Evolutionary conservation across 2,329 filamentous ascomycete genomes (phyloP).

Genomic region (Podosphaera fusca): DNA sequence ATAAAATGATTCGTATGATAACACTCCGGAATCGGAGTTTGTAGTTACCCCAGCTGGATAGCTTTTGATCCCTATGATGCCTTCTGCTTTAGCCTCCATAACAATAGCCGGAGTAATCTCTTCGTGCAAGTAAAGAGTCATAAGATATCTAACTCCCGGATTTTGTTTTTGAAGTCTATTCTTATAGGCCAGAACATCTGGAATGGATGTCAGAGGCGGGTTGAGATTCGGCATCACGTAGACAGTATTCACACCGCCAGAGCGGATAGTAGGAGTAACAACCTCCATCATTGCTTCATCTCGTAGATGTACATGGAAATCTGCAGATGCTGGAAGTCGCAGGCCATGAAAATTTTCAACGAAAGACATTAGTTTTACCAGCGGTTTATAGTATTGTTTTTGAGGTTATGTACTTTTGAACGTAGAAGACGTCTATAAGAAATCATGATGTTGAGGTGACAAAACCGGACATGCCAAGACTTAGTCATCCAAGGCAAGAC

Average conservation of each 20-base stretch:
- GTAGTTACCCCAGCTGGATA: constrained; percentile 37
- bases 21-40: constrained; percentile 45
- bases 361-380: constrained; percentile 4
- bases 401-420: too few species aligned
- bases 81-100: constrained; percentile 11
- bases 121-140: constrained; percentile 34
- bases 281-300: constrained; percentile 41
- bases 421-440: too few species aligned
- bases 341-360: constrained; percentile 14
- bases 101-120: constrained; percentile 12
- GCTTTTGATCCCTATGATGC: constrained; percentile 12
- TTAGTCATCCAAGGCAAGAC: too few species aligned
- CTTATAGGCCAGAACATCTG: constrained; percentile 43
- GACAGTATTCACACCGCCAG: constrained; percentile 35
- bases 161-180: constrained; percentile 34
- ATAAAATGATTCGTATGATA: constrained; percentile 47
- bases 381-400: too few species aligned
- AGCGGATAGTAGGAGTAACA: constrained; percentile 28
- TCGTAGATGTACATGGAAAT: constrained; percentile 42
- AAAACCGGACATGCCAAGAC: too few species aligned
- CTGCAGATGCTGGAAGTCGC: constrained; percentile 39
- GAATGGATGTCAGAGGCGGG: constrained; percentile 37
- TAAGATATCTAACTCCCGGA: constrained; percentile 42
- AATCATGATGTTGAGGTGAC: too few species aligned
- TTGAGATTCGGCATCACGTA: constrained; percentile 37